Conservation (phyloP, 2,329 filamentous ascomycete species). For the Aspergillus pseudoviridinutans region DNA sequence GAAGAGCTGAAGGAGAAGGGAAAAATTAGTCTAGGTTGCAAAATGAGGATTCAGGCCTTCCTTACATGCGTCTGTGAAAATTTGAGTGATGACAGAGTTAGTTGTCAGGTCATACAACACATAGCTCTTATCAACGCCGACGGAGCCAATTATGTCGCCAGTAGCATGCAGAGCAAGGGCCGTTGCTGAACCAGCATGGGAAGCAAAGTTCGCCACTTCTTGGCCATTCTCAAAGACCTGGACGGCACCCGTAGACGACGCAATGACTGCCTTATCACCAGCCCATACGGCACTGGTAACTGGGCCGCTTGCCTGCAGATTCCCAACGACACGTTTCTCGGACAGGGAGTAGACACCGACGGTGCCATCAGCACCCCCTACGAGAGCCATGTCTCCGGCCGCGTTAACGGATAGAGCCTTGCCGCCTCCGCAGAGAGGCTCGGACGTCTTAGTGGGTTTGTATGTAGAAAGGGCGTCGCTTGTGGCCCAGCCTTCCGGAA, state of each 20-base stretch:
- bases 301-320: constrained; percentile 60
- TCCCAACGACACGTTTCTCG: constrained; percentile 69
- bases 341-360: constrained; percentile 75
- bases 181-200: constrained; percentile 78
- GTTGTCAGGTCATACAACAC: constrained; percentile 76
- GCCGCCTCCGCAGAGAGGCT: constrained; percentile 58
- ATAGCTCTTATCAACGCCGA: constrained; percentile 88
- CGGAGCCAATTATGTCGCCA: constrained; percentile 77
- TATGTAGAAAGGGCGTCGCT: constrained; percentile 64
- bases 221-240: constrained; percentile 73
- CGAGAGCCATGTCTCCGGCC: constrained; percentile 62
- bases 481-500: constrained; percentile 82
- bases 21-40: neutral
- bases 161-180: constrained; percentile 78
- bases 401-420: constrained; percentile 56
- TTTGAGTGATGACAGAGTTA: constrained; percentile 67
- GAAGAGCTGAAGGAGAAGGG: constrained; percentile 55
- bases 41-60: constrained; percentile 4
- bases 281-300: constrained; percentile 61
- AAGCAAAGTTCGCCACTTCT: constrained; percentile 66
- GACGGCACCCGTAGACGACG: constrained; percentile 70
- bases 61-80: constrained; percentile 76
- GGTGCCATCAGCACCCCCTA: constrained; percentile 71
- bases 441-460: constrained; percentile 50
- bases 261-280: constrained; percentile 65